Percentiles rank a stretch among this genome's conserved stretches.
Evolutionary conservation across 2,329 filamentous ascomycete species (phyloP).

Genomic region (Fusarium zealandicum): DNA sequence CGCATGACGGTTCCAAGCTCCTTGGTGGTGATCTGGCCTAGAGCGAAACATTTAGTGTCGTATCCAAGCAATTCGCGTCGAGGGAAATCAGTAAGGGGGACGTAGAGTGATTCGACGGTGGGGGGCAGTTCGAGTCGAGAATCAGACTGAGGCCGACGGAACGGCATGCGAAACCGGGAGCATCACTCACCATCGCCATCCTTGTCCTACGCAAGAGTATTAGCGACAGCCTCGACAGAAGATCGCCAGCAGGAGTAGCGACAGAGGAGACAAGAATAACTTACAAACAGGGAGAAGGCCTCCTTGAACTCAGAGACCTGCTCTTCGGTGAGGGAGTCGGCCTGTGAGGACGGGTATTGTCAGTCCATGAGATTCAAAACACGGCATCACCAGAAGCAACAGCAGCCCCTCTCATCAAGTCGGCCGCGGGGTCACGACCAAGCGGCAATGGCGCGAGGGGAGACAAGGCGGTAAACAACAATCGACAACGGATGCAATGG

Average conservation of each 20-base stretch:
- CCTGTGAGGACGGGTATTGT: slow-evolving; percentile 60
- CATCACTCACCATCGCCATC: slow-evolving; percentile 83
- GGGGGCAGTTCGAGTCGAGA: slow-evolving; percentile 13
- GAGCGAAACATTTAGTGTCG: slow-evolving; percentile 32
- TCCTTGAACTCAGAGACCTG: slow-evolving; percentile 99
- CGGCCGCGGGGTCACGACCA: slow-evolving; percentile 38
- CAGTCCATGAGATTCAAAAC: slow-evolving; percentile 27
- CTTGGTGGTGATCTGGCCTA: slow-evolving; percentile 91
- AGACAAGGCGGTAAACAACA: slow-evolving; percentile 9
- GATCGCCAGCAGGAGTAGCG: background rate
- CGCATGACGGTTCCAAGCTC: slow-evolving; percentile 91
- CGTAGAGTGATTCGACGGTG: slow-evolving; percentile 1
- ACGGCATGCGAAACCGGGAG: slow-evolving; percentile 25
- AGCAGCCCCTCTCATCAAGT: slow-evolving; percentile 41
- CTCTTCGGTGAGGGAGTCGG: slow-evolving; percentile 98
- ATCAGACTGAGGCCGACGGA: slow-evolving; percentile 18
- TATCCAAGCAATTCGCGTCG: slow-evolving; percentile 17
- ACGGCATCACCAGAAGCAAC: slow-evolving; percentile 30
- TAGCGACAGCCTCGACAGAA: slow-evolving; percentile 33
- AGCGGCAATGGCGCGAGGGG: slow-evolving; percentile 23
- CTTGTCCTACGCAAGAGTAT: slow-evolving; percentile 70
- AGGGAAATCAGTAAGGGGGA: background rate
- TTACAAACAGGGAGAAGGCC: slow-evolving; percentile 99
- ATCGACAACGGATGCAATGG: slow-evolving; percentile 4
- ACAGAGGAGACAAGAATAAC: slow-evolving; percentile 47